Conservation (phyloP, 345 rosid species). For the Erysimum cheiranthoides region DNA sequence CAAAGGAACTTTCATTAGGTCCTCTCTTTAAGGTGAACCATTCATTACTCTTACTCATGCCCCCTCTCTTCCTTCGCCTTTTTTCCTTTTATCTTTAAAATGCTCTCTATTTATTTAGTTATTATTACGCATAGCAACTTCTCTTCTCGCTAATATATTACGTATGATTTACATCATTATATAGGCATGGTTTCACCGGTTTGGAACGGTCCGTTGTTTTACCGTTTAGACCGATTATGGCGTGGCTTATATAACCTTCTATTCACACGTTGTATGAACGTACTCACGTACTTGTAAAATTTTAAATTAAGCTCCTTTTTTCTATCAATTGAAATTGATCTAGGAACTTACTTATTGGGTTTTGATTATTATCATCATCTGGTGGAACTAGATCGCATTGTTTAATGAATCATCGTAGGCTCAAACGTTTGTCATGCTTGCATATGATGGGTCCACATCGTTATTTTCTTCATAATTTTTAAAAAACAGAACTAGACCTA, state of each 20-base stretch:
- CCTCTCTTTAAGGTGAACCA: constrained; percentile 41
- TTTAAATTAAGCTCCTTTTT: not conserved
- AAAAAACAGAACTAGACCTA: not conserved
- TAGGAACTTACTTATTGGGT: not conserved
- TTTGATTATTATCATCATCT: not conserved
- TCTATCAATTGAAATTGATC: not conserved
- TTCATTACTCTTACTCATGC: constrained; percentile 44
- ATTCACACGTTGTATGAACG: not conserved
- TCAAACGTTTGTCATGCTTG: constrained; percentile 28
- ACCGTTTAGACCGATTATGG: not conserved
- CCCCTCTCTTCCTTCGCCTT: constrained; percentile 17
- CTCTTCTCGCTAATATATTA: constrained; percentile 17
- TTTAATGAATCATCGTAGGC: not conserved
- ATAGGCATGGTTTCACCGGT: constrained; percentile 8
- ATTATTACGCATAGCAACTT: constrained; percentile 11
- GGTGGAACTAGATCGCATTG: not conserved
- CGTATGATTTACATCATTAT: constrained; percentile 38
- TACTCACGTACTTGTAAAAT: not conserved
- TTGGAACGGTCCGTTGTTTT: not conserved
- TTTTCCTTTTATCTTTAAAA: not conserved
- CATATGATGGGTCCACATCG: not conserved
- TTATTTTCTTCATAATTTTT: not conserved
- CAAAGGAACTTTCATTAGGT: constrained; percentile 48
- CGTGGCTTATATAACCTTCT: not conserved
- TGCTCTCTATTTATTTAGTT: not conserved